Evolutionary conservation across 106 monocot species (phyloP).

Genomic region (Agapanthus africanus): DNA sequence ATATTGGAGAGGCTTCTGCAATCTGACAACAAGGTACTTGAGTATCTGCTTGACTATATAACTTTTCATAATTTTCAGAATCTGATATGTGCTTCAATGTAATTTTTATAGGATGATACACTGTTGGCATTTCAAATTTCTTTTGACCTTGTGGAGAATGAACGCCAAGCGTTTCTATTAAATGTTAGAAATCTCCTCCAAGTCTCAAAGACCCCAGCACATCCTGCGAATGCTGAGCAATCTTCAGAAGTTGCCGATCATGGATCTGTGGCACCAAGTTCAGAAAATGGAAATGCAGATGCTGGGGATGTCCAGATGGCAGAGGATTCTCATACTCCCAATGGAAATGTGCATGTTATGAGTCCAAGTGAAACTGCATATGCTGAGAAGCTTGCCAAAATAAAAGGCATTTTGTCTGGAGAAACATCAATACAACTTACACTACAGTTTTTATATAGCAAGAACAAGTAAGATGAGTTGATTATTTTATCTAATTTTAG

Average conservation of each 20-base stretch:
- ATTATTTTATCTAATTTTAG: neutral
- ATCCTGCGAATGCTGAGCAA: slow-evolving; percentile 2
- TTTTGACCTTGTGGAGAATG: slow-evolving; percentile 96
- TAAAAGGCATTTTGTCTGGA: slow-evolving; percentile 83
- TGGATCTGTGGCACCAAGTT: slow-evolving; percentile 12
- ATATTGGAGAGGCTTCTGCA: slow-evolving; percentile 79
- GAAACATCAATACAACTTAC: slow-evolving; percentile 88
- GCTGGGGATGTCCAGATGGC: slow-evolving; percentile 39
- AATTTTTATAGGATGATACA: slow-evolving; percentile 98
- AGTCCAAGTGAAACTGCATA: slow-evolving; percentile 54
- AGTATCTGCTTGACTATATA: no score
- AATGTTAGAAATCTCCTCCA: slow-evolving; percentile 53
- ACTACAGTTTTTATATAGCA: slow-evolving; percentile 88
- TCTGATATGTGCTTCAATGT: no score
- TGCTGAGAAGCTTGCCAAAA: slow-evolving; percentile 57
- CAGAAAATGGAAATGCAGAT: slow-evolving; percentile 20
- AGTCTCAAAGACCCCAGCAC: slow-evolving; percentile 12
- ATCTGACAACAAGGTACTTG: slow-evolving; percentile 63
- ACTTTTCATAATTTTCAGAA: no score
- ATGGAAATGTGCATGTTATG: slow-evolving; percentile 22
- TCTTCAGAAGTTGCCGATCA: slow-evolving; percentile 9
- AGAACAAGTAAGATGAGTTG: slow-evolving; percentile 57
- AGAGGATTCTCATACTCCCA: slow-evolving; percentile 24
- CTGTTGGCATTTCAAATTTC: slow-evolving; percentile 92
- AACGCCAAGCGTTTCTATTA: slow-evolving; percentile 90